Percentiles rank a stretch among this genome's conserved stretches.
Evolutionary conservation across 352 stramenopile species (phyloP).

Genomic region (Globisporangium nodosum): DNA sequence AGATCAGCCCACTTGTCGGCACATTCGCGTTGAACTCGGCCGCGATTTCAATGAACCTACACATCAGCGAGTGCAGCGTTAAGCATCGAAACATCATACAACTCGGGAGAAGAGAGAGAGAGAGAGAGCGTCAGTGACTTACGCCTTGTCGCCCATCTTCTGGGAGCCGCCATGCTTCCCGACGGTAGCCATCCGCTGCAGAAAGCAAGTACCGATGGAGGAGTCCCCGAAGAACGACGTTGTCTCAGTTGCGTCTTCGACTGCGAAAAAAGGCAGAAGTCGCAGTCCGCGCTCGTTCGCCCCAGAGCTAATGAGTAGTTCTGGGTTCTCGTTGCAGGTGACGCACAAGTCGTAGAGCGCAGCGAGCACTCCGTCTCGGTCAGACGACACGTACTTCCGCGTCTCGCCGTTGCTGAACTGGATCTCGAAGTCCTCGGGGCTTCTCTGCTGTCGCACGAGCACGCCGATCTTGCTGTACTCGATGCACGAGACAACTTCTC

Average conservation of each 20-base stretch:
- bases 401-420: conserved; percentile 64
- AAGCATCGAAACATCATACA: background rate
- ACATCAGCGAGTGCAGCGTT: background rate
- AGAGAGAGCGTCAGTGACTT: conserved; percentile 9
- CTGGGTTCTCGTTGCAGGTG: conserved; percentile 66
- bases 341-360: conserved; percentile 77
- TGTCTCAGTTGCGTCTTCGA: conserved; percentile 60
- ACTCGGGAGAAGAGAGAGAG: too few relatives aligned
- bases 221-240: conserved; percentile 77
- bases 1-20: conserved; percentile 71
- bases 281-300: conserved; percentile 67
- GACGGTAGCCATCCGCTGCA: conserved; percentile 69
- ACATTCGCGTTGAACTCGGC: conserved; percentile 91
- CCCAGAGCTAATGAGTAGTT: conserved; percentile 63
- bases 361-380: conserved; percentile 71
- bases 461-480: conserved; percentile 68
- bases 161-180: conserved; percentile 51
- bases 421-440: conserved; percentile 57
- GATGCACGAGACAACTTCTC: conserved; percentile 49
- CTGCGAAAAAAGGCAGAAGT: conserved; percentile 64
- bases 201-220: conserved; percentile 73
- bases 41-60: conserved; percentile 76
- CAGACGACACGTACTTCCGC: conserved; percentile 47
- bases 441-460: conserved; percentile 46
- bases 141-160: conserved; percentile 61